phyloP scores from a whole-genome alignment of 2,329 filamentous ascomycete genomes.

The Blumeria graminis region DNA sequence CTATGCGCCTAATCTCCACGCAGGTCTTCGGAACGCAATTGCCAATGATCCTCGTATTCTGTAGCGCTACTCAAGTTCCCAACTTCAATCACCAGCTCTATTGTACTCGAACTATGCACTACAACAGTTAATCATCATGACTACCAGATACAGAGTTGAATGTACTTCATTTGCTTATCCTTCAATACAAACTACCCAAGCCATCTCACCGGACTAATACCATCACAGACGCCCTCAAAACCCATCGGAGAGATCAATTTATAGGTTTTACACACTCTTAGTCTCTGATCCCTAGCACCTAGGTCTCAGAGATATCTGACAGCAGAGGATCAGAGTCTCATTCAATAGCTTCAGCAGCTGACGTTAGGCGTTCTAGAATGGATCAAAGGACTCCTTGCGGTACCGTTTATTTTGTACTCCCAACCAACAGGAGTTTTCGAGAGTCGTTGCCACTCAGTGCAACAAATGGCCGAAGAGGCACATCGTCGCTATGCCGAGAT shows the following conservation, averaged over 20 bases:
- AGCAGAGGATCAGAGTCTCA: background rate
- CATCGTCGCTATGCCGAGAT: slow-evolving; percentile 85
- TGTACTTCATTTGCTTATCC: slow-evolving; percentile 24
- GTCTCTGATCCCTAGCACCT: background rate
- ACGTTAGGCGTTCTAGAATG: slow-evolving; percentile 35
- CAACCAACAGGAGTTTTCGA: slow-evolving; percentile 78
- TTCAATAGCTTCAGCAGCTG: background rate
- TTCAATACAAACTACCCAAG: background rate
- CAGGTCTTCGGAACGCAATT: no score
- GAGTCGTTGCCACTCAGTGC: slow-evolving; percentile 34
- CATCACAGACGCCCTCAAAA: slow-evolving; percentile 40
- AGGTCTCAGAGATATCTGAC: background rate
- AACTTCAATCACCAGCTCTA: no score
- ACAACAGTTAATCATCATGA: slow-evolving; percentile 20
- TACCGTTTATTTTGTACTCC: slow-evolving; percentile 89
- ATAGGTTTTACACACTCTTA: slow-evolving; percentile 27
- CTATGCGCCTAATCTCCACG: no score
- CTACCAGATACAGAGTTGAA: slow-evolving; percentile 44
- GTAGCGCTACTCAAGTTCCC: no score
- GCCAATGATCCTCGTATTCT: no score
- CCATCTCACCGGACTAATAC: background rate
- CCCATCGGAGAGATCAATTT: slow-evolving; percentile 75
- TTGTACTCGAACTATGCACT: no score
- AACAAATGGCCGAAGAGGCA: slow-evolving; percentile 53
- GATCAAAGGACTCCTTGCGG: slow-evolving; percentile 85